Evolutionary conservation across 1,284 basidiomycete species (phyloP).

Genomic region (Amylostereum areolatum): DNA sequence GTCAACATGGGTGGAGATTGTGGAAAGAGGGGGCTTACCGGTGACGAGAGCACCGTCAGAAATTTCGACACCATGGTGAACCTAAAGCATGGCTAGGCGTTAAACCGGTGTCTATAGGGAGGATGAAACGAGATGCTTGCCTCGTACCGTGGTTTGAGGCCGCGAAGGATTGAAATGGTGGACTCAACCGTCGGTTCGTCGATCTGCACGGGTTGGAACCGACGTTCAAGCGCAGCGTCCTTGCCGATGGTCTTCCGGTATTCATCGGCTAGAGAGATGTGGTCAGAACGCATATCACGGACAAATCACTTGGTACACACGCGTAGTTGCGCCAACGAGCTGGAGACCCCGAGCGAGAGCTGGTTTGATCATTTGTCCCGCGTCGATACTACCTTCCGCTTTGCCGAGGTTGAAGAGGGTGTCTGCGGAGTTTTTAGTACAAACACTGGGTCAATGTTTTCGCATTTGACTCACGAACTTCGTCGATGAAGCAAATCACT

Average conservation of each 20-base stretch:
- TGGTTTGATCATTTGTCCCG: conserved; percentile 88
- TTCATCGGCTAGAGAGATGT: conserved; percentile 59
- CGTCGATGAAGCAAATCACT: conserved; percentile 87
- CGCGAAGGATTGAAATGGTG: conserved; percentile 86
- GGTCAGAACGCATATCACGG: conserved; percentile 1
- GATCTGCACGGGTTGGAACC: conserved; percentile 85
- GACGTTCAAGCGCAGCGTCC: conserved; percentile 85
- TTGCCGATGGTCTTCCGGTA: conserved; percentile 90
- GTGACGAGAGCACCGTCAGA: conserved; percentile 85
- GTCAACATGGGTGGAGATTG: conserved; percentile 1
- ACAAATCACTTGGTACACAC: conserved; percentile 33
- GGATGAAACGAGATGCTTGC: neutral
- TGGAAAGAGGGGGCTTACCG: conserved; percentile 30
- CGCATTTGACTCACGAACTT: conserved; percentile 77
- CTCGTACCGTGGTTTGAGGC: conserved; percentile 81
- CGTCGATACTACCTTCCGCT: conserved; percentile 87
- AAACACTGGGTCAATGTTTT: no score
- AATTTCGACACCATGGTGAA: conserved; percentile 90
- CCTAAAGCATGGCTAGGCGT: conserved; percentile 15
- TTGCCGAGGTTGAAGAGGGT: conserved; percentile 85
- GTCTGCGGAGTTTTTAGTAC: no score
- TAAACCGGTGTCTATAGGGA: neutral
- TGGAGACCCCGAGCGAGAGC: conserved; percentile 82
- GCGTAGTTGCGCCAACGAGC: conserved; percentile 84
- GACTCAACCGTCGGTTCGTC: conserved; percentile 85